Evolutionary conservation across 1,139 yeast genomes (phyloP).

Genomic region (Tardiomyces digboiensis): DNA sequence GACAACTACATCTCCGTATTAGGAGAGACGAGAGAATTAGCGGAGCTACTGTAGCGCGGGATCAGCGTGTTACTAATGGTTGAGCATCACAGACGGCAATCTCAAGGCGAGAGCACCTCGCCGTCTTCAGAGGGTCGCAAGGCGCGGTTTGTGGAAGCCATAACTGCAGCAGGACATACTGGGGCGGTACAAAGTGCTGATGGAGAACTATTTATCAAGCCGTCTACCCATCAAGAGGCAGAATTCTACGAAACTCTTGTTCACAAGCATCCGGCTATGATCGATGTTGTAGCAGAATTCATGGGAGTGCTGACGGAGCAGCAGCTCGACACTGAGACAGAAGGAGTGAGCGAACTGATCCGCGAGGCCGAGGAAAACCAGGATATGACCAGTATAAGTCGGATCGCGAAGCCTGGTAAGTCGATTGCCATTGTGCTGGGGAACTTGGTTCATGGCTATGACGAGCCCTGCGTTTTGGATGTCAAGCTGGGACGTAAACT

Average conservation of each 20-base stretch:
- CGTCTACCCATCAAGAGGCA: constrained; percentile 52
- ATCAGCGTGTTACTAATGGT: too few species aligned
- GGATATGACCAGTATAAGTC: constrained; percentile 7
- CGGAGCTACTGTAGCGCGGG: too few species aligned
- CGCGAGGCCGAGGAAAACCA: constrained; percentile 7
- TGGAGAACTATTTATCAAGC: constrained; percentile 66
- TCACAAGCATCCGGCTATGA: constrained; percentile 14
- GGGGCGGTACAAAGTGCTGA: constrained; percentile 57
- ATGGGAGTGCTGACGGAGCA: constrained; percentile 30
- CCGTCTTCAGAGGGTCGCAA: neutral
- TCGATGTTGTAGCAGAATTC: constrained; percentile 28
- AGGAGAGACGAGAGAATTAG: too few species aligned
- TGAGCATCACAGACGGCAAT: too few species aligned
- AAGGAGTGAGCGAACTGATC: constrained; percentile 2
- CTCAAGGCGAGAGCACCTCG: too few species aligned
- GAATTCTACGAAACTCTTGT: constrained; percentile 47
- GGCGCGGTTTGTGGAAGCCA: constrained; percentile 6
- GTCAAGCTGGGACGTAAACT: constrained; percentile 69
- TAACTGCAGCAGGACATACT: constrained; percentile 84
- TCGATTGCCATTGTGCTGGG: constrained; percentile 49
- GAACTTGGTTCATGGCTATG: constrained; percentile 55
- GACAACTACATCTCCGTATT: too few species aligned
- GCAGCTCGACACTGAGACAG: constrained; percentile 11
- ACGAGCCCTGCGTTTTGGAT: constrained; percentile 66
- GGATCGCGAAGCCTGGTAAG: constrained; percentile 8